Conservation (phyloP, 306 rosid genomes). For the cucumber (Cucumis sativus) region DNA sequence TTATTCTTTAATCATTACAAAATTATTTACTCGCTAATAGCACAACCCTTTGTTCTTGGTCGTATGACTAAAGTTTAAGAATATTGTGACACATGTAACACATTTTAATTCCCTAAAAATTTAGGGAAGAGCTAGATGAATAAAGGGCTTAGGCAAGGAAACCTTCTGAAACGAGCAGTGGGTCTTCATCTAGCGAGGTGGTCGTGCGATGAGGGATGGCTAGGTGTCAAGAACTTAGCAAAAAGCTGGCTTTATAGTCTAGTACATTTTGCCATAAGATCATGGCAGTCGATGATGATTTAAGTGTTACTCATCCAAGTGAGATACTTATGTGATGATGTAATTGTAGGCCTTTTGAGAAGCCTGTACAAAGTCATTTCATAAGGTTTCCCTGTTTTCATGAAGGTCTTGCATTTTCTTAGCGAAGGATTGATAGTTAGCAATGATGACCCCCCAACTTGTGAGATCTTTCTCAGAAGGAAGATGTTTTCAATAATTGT, state of each 20-base stretch:
- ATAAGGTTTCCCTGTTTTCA: background rate
- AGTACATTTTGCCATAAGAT: background rate
- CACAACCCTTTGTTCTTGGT: too few relatives aligned
- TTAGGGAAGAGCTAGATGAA: background rate
- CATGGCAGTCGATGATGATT: background rate
- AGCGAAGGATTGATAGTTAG: background rate
- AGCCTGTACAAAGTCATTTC: background rate
- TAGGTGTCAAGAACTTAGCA: background rate
- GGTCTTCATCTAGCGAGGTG: too few relatives aligned
- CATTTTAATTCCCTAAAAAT: background rate
- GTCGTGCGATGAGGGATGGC: background rate
- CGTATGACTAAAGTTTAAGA: too few relatives aligned
- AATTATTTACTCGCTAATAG: too few relatives aligned
- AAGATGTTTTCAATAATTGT: background rate
- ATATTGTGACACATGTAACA: too few relatives aligned
- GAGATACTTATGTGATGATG: background rate
- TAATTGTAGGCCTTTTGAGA: background rate
- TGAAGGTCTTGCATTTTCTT: background rate
- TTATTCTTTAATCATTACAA: too few relatives aligned
- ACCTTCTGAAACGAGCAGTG: background rate
- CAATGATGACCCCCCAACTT: background rate
- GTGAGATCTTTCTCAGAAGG: background rate
- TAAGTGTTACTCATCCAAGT: background rate
- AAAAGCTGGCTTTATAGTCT: background rate
- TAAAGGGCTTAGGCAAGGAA: background rate